Evolutionary conservation across 192 early-diverging fungal species (phyloP), one percentile per base, ranked within the genome.

Genomic region (Backusella tarrabulga): DNA sequence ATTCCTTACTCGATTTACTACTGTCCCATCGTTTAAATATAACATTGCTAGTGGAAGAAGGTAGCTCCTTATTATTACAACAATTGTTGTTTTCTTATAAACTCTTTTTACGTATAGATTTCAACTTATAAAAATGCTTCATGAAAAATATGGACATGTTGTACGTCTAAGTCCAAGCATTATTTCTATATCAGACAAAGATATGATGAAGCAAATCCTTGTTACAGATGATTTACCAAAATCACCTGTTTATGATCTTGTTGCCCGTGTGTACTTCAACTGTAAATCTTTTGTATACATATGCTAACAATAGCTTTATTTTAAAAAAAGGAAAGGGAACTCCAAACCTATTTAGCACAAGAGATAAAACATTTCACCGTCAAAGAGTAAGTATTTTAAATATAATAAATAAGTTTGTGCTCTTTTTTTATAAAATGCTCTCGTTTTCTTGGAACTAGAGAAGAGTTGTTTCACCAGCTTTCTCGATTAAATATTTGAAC

Each of bases 401-500:
- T 75, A 15, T 4, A 21, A 8, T 8, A 60, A 63, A 17, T 50
- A 50, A 17, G 1, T 17, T 44, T 44, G 1, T 50, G 15, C 0
- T n/a, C 21, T 56, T 56, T 56, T 60, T 63, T 29, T 63, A 63
- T 12, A 9, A 3, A 63, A 4, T 7, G 7, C 14, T 63, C 12
- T 63, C 9, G 38, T 29, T 34, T 60, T 40, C 15, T 60, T 71
- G 7, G 52, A 19, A 41, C 29, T 83, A 88, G 87, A 73, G 89
- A 70, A 82, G 83, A n/a, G 50, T 84, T 12, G 73, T 89, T 4
- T 73, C 88, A 6, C 88, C 87, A 17, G 82, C 86, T 21, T 89
- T 89, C 70, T 82, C 84, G 12, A 66, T 88, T 23, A 81, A 83
- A 50, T 86, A 88, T 52, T 74, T 88, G 3, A 71, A 85, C 14